Percentiles rank a stretch among this genome's conserved stretches.
Conservation (phyloP, 2,329 filamentous ascomycete species). For the Arthrobotrys musiformis region DNA sequence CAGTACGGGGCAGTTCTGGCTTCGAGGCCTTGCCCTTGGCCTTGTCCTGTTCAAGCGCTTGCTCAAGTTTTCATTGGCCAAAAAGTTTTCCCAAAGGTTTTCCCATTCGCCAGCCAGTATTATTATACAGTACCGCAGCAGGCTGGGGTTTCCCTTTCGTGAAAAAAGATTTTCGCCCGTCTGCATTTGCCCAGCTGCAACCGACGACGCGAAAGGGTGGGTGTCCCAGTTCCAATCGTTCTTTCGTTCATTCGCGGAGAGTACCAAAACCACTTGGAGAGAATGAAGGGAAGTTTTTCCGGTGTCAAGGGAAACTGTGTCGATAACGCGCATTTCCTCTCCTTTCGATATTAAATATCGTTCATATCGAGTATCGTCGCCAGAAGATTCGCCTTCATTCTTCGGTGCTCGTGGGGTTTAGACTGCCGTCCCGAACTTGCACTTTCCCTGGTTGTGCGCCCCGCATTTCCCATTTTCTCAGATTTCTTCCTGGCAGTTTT, state of each 20-base stretch:
- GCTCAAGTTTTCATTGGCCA: constrained; percentile 24
- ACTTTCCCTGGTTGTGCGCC: constrained; percentile 28
- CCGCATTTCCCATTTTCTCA: constrained; percentile 31
- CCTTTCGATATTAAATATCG: neutral
- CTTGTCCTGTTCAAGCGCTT: constrained; percentile 21
- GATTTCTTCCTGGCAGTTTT: neutral
- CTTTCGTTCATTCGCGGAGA: constrained; percentile 38
- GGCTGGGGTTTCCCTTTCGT: constrained; percentile 41
- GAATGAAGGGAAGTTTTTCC: constrained; percentile 32
- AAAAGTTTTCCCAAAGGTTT: constrained; percentile 5
- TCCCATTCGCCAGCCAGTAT: constrained; percentile 43
- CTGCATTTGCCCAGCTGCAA: constrained; percentile 41
- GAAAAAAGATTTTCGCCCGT: constrained; percentile 30
- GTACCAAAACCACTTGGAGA: neutral
- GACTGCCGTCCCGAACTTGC: constrained; percentile 23
- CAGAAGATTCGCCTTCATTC: constrained; percentile 17
- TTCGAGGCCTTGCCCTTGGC: constrained; percentile 21
- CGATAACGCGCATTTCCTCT: constrained; percentile 16
- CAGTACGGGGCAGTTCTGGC: neutral
- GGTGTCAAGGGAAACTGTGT: constrained; percentile 9
- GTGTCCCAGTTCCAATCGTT: constrained; percentile 17
- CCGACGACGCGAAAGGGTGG: constrained; percentile 25
- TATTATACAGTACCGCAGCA: neutral
- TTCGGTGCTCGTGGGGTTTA: constrained; percentile 16
- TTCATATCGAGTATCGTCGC: constrained; percentile 1